Conservation (phyloP, 768 basidiomycete genomes). For the Lactifluus piperatus region DNA sequence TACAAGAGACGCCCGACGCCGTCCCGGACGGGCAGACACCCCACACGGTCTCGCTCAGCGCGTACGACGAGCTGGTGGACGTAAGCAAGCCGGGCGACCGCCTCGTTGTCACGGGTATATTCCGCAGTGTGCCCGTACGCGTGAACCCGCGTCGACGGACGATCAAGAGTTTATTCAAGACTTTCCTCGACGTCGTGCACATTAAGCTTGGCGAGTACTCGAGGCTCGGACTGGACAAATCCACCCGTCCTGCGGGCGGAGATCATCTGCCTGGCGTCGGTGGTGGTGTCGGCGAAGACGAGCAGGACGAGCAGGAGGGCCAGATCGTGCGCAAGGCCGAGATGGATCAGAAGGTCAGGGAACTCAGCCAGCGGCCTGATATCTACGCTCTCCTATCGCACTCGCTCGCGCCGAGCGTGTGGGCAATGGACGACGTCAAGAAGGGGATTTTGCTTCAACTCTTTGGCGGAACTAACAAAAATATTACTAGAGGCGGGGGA, state of each 20-base stretch:
- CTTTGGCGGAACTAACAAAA: conserved; percentile 98
- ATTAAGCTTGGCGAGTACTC: conserved; percentile 61
- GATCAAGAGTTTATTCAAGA: conserved; percentile 95
- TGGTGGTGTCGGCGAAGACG: conserved; percentile 56
- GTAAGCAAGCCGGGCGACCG: conserved; percentile 95
- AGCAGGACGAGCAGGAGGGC: conserved; percentile 39
- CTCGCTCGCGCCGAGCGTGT: conserved; percentile 90
- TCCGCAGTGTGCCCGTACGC: conserved; percentile 90
- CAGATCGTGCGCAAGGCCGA: conserved; percentile 46
- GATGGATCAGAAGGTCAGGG: conserved; percentile 68
- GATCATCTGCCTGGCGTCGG: conserved; percentile 63
- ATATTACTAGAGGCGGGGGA: conserved; percentile 83
- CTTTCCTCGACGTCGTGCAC: conserved; percentile 93
- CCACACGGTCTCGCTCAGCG: conserved; percentile 91
- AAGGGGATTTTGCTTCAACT: conserved; percentile 94
- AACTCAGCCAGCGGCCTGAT: conserved; percentile 66
- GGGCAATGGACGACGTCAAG: conserved; percentile 98
- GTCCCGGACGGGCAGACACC: conserved; percentile 99
- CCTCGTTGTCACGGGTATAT: conserved; percentile 85
- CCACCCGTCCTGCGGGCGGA: conserved; percentile 61
- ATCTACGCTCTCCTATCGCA: conserved; percentile 80
- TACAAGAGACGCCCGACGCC: conserved; percentile 96
- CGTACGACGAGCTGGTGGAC: conserved; percentile 98
- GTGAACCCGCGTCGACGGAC: conserved; percentile 87
- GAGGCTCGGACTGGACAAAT: conserved; percentile 67